Evolutionary conservation across 106 monocot species (phyloP).

Genomic region (Apostasia ramifera): DNA sequence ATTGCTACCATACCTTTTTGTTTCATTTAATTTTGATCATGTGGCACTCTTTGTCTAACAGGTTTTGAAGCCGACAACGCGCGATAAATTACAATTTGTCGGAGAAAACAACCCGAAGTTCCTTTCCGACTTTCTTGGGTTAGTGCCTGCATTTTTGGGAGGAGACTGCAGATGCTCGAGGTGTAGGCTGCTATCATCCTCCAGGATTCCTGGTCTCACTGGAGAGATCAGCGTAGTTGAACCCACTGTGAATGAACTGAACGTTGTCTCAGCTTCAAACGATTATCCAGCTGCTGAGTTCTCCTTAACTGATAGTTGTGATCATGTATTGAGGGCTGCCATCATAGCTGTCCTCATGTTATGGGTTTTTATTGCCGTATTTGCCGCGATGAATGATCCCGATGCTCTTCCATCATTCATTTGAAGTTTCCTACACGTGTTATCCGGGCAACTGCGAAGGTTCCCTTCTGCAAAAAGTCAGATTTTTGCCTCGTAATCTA

Average conservation of each 20-base stretch:
- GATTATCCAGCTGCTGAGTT: conserved; percentile 10
- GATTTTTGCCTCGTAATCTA: no score
- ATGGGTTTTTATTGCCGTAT: conserved; percentile 41
- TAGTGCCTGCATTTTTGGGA: conserved; percentile 48
- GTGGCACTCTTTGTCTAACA: neutral
- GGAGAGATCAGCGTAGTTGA: conserved; percentile 14
- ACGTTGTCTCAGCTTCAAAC: conserved; percentile 7
- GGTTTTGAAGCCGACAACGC: conserved; percentile 48
- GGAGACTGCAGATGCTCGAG: conserved; percentile 50
- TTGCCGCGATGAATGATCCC: conserved; percentile 42
- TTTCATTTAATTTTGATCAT: no score
- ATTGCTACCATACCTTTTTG: no score
- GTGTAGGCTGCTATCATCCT: conserved; percentile 23
- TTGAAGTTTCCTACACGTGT: no score
- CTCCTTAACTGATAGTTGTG: conserved; percentile 12
- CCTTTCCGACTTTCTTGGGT: conserved; percentile 39
- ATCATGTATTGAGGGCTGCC: conserved; percentile 37
- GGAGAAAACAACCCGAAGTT: conserved; percentile 46
- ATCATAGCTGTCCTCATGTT: conserved; percentile 46
- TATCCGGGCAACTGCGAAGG: no score
- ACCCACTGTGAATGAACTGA: neutral
- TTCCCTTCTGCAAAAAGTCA: no score
- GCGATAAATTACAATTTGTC: conserved; percentile 48
- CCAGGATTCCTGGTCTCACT: neutral
- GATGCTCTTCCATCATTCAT: conserved; percentile 3